Evolutionary conservation across 2,329 filamentous ascomycete genomes (phyloP), one percentile per base, ranked within the genome.

Genomic region (Coniochaeta hoffmannii): DNA sequence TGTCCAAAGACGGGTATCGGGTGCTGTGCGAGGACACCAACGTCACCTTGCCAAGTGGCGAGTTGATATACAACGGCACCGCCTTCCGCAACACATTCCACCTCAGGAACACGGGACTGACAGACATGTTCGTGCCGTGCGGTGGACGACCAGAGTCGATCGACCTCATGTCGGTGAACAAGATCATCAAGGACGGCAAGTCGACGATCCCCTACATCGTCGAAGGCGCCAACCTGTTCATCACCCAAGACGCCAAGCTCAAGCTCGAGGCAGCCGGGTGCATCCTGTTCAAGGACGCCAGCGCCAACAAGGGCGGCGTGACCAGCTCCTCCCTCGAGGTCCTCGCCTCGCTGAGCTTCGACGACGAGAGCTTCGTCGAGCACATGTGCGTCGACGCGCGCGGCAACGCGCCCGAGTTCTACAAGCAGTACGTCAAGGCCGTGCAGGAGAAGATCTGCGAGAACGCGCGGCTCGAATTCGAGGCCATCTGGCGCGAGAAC

Each of bases 31-130:
- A 99, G 58, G 93, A 99, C 62, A 88, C 76, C 67, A 94, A 96
- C 70, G 73, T 96, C 66, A 91, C 79, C n/a, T 82, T 99, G 17
- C 94, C 94, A 11, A 88, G 71, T 32, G 94, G 94, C 53, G 94
- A 99, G 72, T 71, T 90, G 6, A 80, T 99, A 60, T 83, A 85
- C 74, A 97, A 97, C 71, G 94, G 94, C 57, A 97, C 90, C 31
- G 81, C 87, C 2, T 99, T 99, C 88, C 90, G 94, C 59, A 99
- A 99, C 76, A 95, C 91, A 22, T 99, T 93, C 80, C 94, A 99
- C 69, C 82, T 97, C 51, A 89, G 93, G 50, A 82, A 86, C 57
- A 85, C 80, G 17, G 83, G 88, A 55, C 73, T 86, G 52, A 93
- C 90, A 55, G 94, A 99, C 67, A 80, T 86, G 54, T 97, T 99